Base-by-base conservation (phyloP, 306 rosid species). In the Medicago ruthenica region DNA sequence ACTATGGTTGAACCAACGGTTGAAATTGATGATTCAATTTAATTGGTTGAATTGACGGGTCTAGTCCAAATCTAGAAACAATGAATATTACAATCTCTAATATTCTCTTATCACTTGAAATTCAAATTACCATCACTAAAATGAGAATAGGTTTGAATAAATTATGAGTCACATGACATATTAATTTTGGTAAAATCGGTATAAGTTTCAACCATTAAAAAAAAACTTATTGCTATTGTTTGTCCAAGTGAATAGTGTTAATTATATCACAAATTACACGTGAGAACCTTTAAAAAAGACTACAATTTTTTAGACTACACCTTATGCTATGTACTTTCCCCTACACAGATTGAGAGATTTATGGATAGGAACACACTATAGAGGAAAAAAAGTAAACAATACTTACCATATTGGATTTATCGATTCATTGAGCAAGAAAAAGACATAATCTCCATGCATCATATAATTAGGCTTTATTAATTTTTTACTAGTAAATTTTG, bases 251-350 rank as follows among this genome's bases (percentile, higher is more conserved):
- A 45, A 45, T 45, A 13, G 51, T 45, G 51, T 8, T 45, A 45
- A 45, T 45, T 45, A 9, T 20, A 80, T 67, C 58, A 76, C 70
- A 76, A 80, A 82, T 68, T 68, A 76, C 87, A 80, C 81, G 83
- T 70, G 83, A 61, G 82, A 78, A 79, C 40, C 66, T 70, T 78
- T 78, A 85, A 82, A 73, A 85, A 87, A 87, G 88, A 78, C 62
- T n/a, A 40, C 53, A 73, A 79, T 79, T 84, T 83, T 78, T 73
- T 60, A 78, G 79, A 78, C 70, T 36, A 67, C 45, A 42, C 60
- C 40, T 66, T 42, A 65, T 17, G 31, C 71, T 69, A 47, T 74
- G 54, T 76, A 51, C 84, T 82, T 89, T 70, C 16, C 77, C 62
- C 58, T 24, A 34, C 86, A 59, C 86, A 66, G 39, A 85, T 76